phyloP scores from a whole-genome alignment of 768 basidiomycete species.

The Hirschioporus abietinus region DNA sequence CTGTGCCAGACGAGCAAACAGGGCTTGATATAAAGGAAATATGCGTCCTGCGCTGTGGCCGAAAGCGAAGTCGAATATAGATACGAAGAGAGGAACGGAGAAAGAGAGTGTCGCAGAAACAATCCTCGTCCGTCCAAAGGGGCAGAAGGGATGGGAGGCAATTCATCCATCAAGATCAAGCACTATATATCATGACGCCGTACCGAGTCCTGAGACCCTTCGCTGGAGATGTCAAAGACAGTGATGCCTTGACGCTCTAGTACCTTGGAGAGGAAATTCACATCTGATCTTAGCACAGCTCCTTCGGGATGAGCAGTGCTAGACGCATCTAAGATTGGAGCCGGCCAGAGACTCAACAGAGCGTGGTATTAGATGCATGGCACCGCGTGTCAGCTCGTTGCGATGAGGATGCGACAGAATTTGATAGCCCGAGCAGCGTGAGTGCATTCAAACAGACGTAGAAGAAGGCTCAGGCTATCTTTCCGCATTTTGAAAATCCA shows the following conservation, averaged over 20 bases:
- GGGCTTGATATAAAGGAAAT: background rate
- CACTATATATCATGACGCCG: background rate
- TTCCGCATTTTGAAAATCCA: background rate
- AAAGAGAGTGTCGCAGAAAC: background rate
- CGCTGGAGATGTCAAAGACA: background rate
- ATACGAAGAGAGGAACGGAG: background rate
- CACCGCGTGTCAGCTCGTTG: background rate
- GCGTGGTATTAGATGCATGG: background rate
- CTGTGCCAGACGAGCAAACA: slow-evolving; percentile 2
- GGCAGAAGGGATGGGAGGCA: slow-evolving; percentile 3
- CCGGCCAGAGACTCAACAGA: background rate
- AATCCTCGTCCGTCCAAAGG: slow-evolving; percentile 1
- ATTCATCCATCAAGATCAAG: background rate
- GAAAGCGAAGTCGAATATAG: slow-evolving; percentile 1
- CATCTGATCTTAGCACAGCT: background rate
- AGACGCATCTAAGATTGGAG: background rate
- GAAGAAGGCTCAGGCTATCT: background rate
- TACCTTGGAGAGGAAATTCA: background rate
- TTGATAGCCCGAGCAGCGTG: background rate
- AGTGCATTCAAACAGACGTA: background rate
- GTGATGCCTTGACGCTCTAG: background rate
- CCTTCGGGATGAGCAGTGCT: background rate
- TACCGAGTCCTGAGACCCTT: background rate
- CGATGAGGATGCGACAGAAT: background rate
- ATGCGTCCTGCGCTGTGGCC: background rate